phyloP scores from a whole-genome alignment of 139 green algal genomes.

The Mychonastes homosphaera region DNA sequence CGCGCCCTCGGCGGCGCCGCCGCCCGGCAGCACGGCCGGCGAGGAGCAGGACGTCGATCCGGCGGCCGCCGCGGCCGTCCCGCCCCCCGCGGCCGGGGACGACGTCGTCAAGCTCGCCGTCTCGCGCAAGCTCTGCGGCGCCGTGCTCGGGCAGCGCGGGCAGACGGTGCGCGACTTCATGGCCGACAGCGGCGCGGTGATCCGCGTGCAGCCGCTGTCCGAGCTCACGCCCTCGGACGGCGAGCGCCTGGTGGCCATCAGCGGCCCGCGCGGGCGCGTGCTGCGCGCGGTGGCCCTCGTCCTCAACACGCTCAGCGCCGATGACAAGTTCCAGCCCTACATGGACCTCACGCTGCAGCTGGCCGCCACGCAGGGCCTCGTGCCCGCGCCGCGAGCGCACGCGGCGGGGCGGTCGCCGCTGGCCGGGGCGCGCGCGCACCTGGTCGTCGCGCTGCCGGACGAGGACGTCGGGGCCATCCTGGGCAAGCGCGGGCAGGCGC shows the following conservation, averaged over 20 bases:
- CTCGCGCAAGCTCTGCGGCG: conserved; percentile 44
- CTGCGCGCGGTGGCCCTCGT: conserved; percentile 44
- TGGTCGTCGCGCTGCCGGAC: conserved; percentile 28
- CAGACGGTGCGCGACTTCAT: conserved; percentile 56
- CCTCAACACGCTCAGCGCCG: conserved; percentile 46
- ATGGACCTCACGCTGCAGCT: conserved; percentile 56
- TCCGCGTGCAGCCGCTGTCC: conserved; percentile 43
- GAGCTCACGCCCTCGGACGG: conserved; percentile 44
- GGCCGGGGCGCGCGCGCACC: conserved; percentile 8
- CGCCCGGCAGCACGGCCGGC: no score
- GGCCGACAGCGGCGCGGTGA: conserved; percentile 41
- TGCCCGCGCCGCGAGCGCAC: conserved; percentile 18
- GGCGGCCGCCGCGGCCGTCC: no score
- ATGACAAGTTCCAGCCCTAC: conserved; percentile 38
- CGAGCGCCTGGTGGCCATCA: conserved; percentile 43
- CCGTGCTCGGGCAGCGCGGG: conserved; percentile 52
- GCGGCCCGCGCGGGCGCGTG: conserved; percentile 35
- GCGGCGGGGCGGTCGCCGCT: conserved; percentile 2
- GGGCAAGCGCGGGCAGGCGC: conserved; percentile 36
- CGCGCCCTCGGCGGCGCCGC: no score
- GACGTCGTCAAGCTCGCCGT: conserved; percentile 58
- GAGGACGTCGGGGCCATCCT: conserved; percentile 51
- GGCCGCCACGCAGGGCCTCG: conserved; percentile 36
- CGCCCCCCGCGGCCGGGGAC: no score
- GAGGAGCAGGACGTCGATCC: no score